phyloP scores from a whole-genome alignment of 139 green algal species.

The Choricystis sp. region DNA sequence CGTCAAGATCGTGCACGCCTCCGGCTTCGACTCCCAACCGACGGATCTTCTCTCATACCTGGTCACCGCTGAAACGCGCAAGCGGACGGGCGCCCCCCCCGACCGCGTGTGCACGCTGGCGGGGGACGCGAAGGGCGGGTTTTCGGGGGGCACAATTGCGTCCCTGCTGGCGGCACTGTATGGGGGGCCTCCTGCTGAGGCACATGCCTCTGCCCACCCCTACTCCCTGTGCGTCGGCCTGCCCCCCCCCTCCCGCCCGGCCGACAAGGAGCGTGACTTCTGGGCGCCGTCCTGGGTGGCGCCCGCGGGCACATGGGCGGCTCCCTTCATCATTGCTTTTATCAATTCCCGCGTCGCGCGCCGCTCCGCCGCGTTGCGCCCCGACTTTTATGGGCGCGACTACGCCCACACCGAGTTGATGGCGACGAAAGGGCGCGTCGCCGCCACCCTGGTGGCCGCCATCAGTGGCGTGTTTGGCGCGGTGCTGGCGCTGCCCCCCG shows the following conservation, averaged over 20 bases:
- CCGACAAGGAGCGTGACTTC: slow-evolving; percentile 1
- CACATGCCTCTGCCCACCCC: slow-evolving; percentile 7
- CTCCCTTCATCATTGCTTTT: slow-evolving; percentile 40
- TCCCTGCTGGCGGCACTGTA: slow-evolving; percentile 11
- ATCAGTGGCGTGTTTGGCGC: slow-evolving; percentile 5
- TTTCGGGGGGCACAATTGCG: slow-evolving; percentile 48
- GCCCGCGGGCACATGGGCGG: slow-evolving; percentile 15
- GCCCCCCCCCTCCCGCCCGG: neutral
- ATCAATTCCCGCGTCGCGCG: slow-evolving; percentile 55
- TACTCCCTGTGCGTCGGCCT: slow-evolving; percentile 8
- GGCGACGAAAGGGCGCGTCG: slow-evolving; percentile 3
- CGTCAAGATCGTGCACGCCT: slow-evolving; percentile 9
- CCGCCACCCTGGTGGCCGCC: slow-evolving; percentile 3
- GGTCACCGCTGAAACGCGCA: slow-evolving; percentile 28
- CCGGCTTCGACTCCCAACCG: slow-evolving; percentile 67
- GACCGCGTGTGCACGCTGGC: slow-evolving; percentile 22
- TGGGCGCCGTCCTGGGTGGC: slow-evolving; percentile 7
- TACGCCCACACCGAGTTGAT: slow-evolving; percentile 42
- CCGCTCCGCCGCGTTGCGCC: slow-evolving; percentile 26
- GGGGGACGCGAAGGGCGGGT: slow-evolving; percentile 14
- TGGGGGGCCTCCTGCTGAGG: slow-evolving; percentile 3
- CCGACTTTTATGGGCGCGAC: slow-evolving; percentile 22
- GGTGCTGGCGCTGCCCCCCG: slow-evolving; percentile 6
- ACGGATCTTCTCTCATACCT: slow-evolving; percentile 59
- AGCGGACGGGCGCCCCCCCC: slow-evolving; percentile 26